Evolutionary conservation across 2,329 filamentous ascomycete species (phyloP), one percentile per base, ranked within the genome.

Genomic region (Penicillium brasilianum): DNA sequence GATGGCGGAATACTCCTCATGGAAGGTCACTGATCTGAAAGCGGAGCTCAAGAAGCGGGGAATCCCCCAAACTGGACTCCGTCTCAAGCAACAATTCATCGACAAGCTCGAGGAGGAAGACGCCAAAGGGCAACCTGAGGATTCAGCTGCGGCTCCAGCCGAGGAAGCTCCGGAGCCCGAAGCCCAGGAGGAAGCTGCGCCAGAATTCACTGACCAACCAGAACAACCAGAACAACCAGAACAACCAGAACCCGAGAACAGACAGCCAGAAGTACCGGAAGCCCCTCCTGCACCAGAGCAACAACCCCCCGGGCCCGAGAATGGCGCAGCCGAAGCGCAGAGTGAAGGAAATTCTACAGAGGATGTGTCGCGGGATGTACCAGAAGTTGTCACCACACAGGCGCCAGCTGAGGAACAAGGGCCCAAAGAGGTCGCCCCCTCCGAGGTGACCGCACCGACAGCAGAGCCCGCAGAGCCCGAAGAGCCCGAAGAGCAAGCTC

Each of bases 21-120:
- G 88, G 71, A 93, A 91, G 78, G 91, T 94, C 64, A 82, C 88
- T 36, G 89, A 93, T 71, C 84, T 94, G 60, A 90, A 89, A 76
- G 86, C 86, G 22, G 90, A 93, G 80, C 83, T 93, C 44, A 92
- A 91, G 77, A 83, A 82, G 60, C 86, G 90, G 65, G 87, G 88
- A n/a, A 84, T 93, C 41, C 80, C 87, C 6, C 85, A 87, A 63
- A 85, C 85, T 25, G 91, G 91, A 9, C 82, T 92, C 55, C 91
- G 93, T 74, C 83, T 87, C 25, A 90, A 90, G 61, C 84, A 81
- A 54, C 75, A 82, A 30, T 77, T 93, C 50, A 83, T 93, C 58
- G 84, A 88, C 62, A 86, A 89, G 61, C 78, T 94, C 49, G 72
- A 81, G 13, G 79, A 82, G 60, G 71, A 74, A 41, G 79, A 81